Evolutionary conservation across 1,139 yeast species (phyloP).

Genomic region (Saccharomycopsis phalli): DNA sequence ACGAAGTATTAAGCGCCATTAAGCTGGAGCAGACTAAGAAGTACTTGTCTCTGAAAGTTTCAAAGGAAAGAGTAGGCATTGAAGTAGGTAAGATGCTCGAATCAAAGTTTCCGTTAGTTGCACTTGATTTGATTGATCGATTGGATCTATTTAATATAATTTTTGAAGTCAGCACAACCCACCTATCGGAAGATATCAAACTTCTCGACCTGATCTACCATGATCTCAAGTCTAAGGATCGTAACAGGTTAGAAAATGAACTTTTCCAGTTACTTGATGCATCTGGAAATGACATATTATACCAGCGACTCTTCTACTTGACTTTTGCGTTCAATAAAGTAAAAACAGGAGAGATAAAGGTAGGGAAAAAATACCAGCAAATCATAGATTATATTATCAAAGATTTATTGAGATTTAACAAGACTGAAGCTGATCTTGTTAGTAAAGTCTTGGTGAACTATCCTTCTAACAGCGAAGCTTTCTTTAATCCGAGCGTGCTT

Average conservation of each 20-base stretch:
- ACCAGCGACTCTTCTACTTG: conserved; percentile 15
- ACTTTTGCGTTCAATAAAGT: conserved; percentile 15
- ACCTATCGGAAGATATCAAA: conserved; percentile 9
- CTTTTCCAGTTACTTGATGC: neutral
- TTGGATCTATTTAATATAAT: conserved; percentile 51
- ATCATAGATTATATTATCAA: conserved; percentile 37
- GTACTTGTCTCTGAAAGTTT: conserved; percentile 64
- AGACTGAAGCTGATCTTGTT: conserved; percentile 37
- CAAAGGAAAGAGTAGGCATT: conserved; percentile 83
- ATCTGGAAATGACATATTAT: conserved; percentile 5
- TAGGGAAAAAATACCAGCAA: conserved; percentile 27
- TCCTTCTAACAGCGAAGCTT: conserved; percentile 6
- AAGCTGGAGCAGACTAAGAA: conserved; percentile 39
- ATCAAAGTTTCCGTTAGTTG: conserved; percentile 57
- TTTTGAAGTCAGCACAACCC: conserved; percentile 28
- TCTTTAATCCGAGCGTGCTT: conserved; percentile 4
- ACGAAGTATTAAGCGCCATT: conserved; percentile 60
- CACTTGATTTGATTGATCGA: conserved; percentile 48
- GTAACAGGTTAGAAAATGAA: conserved; percentile 2
- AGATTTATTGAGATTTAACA: conserved; percentile 65
- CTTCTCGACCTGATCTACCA: conserved; percentile 6
- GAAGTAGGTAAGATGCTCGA: conserved; percentile 69
- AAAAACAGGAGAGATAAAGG: conserved; percentile 5
- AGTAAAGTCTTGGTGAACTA: conserved; percentile 20
- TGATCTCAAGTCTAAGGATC: conserved; percentile 1